Conservation (phyloP, 2,329 filamentous ascomycete genomes). For the Lachnellula subtilissima region DNA sequence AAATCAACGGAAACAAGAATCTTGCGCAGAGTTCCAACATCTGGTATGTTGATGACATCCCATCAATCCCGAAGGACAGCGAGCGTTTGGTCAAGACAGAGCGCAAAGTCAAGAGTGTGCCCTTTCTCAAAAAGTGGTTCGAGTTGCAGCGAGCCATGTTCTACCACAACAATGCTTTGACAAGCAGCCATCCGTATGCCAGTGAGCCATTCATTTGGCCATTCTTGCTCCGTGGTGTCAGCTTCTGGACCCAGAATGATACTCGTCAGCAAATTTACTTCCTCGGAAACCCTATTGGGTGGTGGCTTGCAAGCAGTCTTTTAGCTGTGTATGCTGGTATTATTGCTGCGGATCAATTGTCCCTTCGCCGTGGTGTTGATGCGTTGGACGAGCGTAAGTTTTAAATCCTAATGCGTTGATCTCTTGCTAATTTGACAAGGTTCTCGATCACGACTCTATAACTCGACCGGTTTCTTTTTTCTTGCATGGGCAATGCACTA, state of each 20-base stretch:
- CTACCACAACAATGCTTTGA: constrained; percentile 97
- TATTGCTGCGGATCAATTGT: constrained; percentile 86
- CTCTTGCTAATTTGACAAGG: constrained; percentile 42
- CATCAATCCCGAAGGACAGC: constrained; percentile 64
- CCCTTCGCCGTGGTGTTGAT: constrained; percentile 86
- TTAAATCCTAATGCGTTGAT: neutral
- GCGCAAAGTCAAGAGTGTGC: constrained; percentile 73
- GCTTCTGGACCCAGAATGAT: constrained; percentile 97
- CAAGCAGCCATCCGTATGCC: constrained; percentile 92
- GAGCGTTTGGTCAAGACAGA: constrained; percentile 72
- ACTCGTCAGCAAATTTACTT: constrained; percentile 98
- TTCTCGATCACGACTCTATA: constrained; percentile 90
- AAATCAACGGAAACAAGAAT: constrained; percentile 99
- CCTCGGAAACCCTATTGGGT: constrained; percentile 91
- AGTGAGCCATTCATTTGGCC: constrained; percentile 97
- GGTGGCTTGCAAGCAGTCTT: constrained; percentile 93
- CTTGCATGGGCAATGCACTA: constrained; percentile 97
- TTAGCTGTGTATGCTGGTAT: constrained; percentile 92
- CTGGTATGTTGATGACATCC: constrained; percentile 89
- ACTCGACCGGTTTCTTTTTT: constrained; percentile 99
- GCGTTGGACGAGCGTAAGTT: constrained; percentile 87
- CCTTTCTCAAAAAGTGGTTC: constrained; percentile 91
- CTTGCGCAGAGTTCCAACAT: constrained; percentile 83
- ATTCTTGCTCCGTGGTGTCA: constrained; percentile 92
- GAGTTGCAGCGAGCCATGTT: constrained; percentile 98